Evolutionary conservation across 139 green algal genomes (phyloP), one percentile per base, ranked within the genome.

Genomic region (Tetraselmis striata): DNA sequence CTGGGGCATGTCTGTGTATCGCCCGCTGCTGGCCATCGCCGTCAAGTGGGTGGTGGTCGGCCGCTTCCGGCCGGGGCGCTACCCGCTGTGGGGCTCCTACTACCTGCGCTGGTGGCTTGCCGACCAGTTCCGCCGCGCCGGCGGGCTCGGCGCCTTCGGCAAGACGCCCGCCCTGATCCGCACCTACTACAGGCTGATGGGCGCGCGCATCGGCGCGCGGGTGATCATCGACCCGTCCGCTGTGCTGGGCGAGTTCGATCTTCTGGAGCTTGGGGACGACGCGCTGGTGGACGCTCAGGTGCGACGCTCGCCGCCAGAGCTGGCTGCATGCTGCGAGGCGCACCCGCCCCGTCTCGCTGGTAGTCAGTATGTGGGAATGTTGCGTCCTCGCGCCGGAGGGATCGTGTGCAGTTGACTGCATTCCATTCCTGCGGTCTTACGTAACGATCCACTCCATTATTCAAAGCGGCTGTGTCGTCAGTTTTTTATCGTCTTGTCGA

Each of bases 41-140:
- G 32, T 31, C 29, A 79, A 79, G 30, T 79, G 76, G 76, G 1
- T 79, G 29, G 29, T 79, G 29, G 32, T 79, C 29, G 76, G 76
- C 29, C 76, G 76, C 30, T 79, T 59, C 76, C 29, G 76, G 5
- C 29, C 29, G 29, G 76, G 29, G 1, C 31, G 32, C 29, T 59
- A 59, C 58, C 82, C 77, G 0, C 78, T 88, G n/a, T 88, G 84
- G 84, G 84, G 84, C 32, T 28, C 26, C 25, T 79, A 82, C 28
- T 88, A 88, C 84, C 58, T 88, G 28, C 76, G 81, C 2, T 88
- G 84, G 84, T 88, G 76, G 76, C 30, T 88, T 1, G 80, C 59
- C 1, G 32, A 81, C 26, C 80, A 85, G 59, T 30, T 82, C 23
- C 27, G 31, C 1, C 27, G 78, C 5, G 75, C 86, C 23, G 45